Evolutionary conservation across 106 monocot species (phyloP).

Genomic region (Phalaenopsis aphrodite): DNA sequence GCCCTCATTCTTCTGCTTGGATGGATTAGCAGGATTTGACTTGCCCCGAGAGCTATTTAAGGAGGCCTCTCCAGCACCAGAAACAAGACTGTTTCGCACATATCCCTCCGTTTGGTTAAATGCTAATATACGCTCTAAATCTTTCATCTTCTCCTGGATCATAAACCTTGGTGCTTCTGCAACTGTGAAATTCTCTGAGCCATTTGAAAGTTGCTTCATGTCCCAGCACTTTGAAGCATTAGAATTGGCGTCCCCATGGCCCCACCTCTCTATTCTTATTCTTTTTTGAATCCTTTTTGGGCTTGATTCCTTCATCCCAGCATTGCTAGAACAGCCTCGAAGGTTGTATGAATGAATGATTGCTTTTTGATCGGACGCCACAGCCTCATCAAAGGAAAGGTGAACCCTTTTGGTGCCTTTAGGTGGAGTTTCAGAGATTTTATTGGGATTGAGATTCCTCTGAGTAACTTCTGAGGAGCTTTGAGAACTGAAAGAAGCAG

Average conservation of each 20-base stretch:
- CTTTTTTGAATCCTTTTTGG: constrained; percentile 23
- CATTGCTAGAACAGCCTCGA: not conserved
- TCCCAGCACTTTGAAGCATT: not conserved
- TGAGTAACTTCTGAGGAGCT: constrained; percentile 2
- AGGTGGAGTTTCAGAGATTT: not conserved
- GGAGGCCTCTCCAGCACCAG: not conserved
- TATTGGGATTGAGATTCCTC: not conserved
- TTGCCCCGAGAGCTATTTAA: not conserved
- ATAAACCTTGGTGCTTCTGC: constrained; percentile 16
- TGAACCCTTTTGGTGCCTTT: constrained; percentile 11
- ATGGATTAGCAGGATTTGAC: not conserved
- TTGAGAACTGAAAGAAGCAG: not conserved
- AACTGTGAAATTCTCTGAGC: constrained; percentile 8
- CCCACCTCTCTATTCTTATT: constrained; percentile 23
- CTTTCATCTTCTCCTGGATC: constrained; percentile 13
- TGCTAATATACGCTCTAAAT: not conserved
- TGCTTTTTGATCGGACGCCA: not conserved
- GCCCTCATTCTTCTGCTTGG: not conserved
- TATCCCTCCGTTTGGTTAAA: constrained; percentile 12
- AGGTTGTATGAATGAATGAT: constrained; percentile 2
- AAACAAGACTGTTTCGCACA: not conserved
- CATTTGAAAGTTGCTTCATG: constrained; percentile 7
- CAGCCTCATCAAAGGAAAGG: not conserved
- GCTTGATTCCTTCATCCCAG: not conserved
- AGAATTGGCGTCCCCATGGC: constrained; percentile 2